Percentiles rank a stretch among this genome's conserved stretches.
Evolutionary conservation across 306 rosid genomes (phyloP).

Genomic region (Acacia confusa): DNA sequence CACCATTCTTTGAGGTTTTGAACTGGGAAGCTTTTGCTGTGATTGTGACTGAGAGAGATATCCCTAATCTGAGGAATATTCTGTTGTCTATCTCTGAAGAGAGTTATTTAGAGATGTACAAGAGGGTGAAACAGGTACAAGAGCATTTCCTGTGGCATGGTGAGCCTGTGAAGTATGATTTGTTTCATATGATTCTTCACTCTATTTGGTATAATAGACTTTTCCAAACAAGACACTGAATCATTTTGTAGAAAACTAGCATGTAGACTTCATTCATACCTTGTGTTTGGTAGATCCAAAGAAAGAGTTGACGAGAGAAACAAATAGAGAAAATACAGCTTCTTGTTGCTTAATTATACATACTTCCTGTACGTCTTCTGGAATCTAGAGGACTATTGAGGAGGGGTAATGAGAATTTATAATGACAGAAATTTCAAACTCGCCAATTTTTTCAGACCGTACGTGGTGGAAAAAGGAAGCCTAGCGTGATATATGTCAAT

Average conservation of each 20-base stretch:
- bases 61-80: constrained; percentile 72
- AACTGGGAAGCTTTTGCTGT: constrained; percentile 94
- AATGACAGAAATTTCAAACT: background rate
- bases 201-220: constrained; percentile 82
- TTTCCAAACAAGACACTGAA: constrained; percentile 39
- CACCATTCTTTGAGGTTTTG: constrained; percentile 82
- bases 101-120: constrained; percentile 69
- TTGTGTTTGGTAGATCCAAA: constrained; percentile 8
- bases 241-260: constrained; percentile 28
- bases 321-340: background rate
- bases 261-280: constrained; percentile 22
- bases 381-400: background rate
- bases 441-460: background rate
- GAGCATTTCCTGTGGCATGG: constrained; percentile 90
- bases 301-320: background rate
- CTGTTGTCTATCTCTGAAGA: constrained; percentile 71
- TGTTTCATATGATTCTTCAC: constrained; percentile 93
- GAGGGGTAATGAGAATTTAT: background rate
- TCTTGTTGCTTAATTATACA: background rate
- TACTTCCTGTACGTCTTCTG: background rate
- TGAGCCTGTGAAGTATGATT: constrained; percentile 79
- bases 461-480: too few species aligned
- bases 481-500: too few species aligned
- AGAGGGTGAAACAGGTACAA: constrained; percentile 79
- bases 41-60: constrained; percentile 73